These are phyloP conservation scores for Vigna mungo DNA, from an alignment of 306 rosid species.

Conservation along the genomic window DNA sequence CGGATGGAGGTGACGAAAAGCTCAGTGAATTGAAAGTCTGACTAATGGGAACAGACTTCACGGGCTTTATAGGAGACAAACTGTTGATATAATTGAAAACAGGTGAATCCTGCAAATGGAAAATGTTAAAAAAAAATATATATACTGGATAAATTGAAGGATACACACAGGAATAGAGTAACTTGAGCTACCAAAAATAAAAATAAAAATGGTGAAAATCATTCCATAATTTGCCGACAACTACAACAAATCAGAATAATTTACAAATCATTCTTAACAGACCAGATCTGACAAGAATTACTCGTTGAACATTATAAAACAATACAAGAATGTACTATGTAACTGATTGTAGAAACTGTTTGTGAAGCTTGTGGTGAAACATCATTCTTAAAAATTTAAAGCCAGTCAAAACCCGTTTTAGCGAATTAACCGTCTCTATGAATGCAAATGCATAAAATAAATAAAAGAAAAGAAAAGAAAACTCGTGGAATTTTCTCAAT, in stretches of 20 bases:
- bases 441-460: not conserved
- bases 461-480: conserved; percentile 5
- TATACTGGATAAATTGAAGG: not conserved
- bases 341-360: not conserved
- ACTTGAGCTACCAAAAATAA: not conserved
- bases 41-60: conserved; percentile 64
- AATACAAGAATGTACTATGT: conserved; percentile 6
- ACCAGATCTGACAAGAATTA: conserved; percentile 26
- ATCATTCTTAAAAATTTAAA: not conserved
- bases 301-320: not conserved
- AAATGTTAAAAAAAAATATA: conserved; percentile 6
- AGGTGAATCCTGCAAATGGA: conserved; percentile 81
- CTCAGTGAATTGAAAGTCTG: conserved; percentile 77
- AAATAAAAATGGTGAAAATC: not conserved
- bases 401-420: not conserved
- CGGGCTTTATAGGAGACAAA: conserved; percentile 91
- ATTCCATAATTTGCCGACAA: conserved; percentile 34
- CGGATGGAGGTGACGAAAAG: conserved; percentile 79
- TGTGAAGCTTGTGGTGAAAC: not conserved
- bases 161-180: conserved; percentile 5
- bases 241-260: not conserved
- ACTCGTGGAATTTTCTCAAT: not conserved
- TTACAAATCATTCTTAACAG: not conserved
- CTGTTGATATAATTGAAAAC: conserved; percentile 77
- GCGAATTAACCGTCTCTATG: not conserved